These are phyloP conservation scores for Polychytrium aggregatum DNA, from an alignment of 192 early-diverging fungal species.

Conservation along the genomic window DNA sequence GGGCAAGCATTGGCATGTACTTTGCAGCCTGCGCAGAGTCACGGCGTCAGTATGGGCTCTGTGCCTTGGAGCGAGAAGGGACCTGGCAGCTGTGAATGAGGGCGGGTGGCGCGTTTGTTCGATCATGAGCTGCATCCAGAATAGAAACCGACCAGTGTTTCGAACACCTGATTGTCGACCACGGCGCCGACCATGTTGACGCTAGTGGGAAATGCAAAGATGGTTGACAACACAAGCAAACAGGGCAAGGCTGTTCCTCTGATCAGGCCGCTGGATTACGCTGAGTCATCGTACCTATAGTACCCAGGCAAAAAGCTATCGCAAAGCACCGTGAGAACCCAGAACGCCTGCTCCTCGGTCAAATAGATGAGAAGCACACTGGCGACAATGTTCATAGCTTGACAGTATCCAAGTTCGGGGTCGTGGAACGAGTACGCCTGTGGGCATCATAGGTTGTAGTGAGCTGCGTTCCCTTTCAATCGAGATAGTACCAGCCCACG, in stretches of 20 bases:
- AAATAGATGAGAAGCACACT: conserved; percentile 87
- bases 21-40: conserved; percentile 46
- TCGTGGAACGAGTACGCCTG: conserved; percentile 45
- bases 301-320: conserved; percentile 89
- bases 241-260: not conserved
- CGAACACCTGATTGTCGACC: conserved; percentile 91
- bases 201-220: conserved; percentile 22
- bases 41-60: too few relatives aligned
- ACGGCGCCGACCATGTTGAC: conserved; percentile 97
- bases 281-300: conserved; percentile 57
- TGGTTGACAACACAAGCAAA: not conserved
- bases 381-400: conserved; percentile 99
- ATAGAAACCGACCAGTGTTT: conserved; percentile 54
- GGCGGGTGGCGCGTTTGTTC: too few relatives aligned
- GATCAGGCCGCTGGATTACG: not conserved
- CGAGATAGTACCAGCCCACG: too few relatives aligned
- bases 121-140: too few relatives aligned
- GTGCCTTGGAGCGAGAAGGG: too few relatives aligned
- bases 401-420: conserved; percentile 95
- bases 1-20: conserved; percentile 80
- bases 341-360: conserved; percentile 96
- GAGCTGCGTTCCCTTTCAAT: too few relatives aligned
- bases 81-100: too few relatives aligned
- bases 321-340: conserved; percentile 81
- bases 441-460: not conserved